Conservation (phyloP, 768 basidiomycete genomes). For the Lactarius pseudohatsudake region DNA sequence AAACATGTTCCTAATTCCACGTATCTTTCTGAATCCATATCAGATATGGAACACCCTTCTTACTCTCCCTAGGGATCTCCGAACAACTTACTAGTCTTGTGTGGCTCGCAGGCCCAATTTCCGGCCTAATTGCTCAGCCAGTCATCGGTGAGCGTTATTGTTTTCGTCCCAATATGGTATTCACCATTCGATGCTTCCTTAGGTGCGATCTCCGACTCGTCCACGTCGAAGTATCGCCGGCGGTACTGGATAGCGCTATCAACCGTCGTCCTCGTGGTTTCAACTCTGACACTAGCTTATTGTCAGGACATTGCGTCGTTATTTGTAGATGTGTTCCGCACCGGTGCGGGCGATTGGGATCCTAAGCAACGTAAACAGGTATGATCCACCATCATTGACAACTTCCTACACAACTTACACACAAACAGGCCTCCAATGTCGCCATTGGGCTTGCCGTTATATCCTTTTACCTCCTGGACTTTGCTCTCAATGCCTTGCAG, state of each 20-base stretch:
- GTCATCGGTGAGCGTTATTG: conserved; percentile 71
- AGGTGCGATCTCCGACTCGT: conserved; percentile 97
- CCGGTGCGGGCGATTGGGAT: conserved; percentile 86
- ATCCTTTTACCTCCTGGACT: conserved; percentile 93
- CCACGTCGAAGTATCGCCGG: conserved; percentile 84
- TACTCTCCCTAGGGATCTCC: conserved; percentile 75
- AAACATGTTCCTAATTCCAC: background rate
- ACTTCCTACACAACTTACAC: conserved; percentile 11
- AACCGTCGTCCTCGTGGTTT: conserved; percentile 73
- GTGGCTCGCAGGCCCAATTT: conserved; percentile 94
- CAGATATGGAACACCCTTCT: conserved; percentile 95
- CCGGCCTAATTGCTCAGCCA: conserved; percentile 94
- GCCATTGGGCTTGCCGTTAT: conserved; percentile 85
- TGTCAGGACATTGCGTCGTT: conserved; percentile 70
- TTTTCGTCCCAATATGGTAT: background rate
- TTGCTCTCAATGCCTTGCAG: conserved; percentile 95
- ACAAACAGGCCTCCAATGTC: conserved; percentile 55
- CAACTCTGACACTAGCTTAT: conserved; percentile 80
- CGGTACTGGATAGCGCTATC: conserved; percentile 94
- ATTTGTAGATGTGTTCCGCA: conserved; percentile 73
- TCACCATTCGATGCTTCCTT: conserved; percentile 3
- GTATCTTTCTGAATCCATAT: conserved; percentile 14
- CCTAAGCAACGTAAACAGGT: conserved; percentile 66
- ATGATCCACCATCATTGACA: conserved; percentile 10
- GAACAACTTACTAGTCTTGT: conserved; percentile 92